Evolutionary conservation across 192 early-diverging fungal genomes (phyloP).

Genomic region (Umbelopsis ramanniana): DNA sequence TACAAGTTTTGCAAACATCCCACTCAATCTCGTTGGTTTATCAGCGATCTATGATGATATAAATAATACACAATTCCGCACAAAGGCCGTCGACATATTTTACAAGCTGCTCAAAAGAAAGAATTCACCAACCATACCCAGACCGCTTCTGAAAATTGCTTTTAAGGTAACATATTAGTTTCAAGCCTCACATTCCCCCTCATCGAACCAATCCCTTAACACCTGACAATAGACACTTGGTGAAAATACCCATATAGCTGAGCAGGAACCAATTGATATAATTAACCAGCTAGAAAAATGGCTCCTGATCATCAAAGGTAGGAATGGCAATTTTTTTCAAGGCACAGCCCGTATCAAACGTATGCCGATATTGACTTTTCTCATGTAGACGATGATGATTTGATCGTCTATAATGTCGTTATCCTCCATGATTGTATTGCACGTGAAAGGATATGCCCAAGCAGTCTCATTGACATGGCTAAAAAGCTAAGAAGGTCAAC

Average conservation of each 20-base stretch:
- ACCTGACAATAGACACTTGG: slow-evolving; percentile 16
- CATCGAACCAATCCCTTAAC: neutral
- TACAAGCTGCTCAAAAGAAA: slow-evolving; percentile 10
- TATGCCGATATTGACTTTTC: neutral
- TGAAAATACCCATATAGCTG: slow-evolving; percentile 31
- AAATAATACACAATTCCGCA: slow-evolving; percentile 21
- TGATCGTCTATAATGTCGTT: slow-evolving; percentile 32
- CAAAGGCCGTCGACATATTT: slow-evolving; percentile 2
- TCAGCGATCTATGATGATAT: slow-evolving; percentile 19
- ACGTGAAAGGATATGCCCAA: slow-evolving; percentile 23
- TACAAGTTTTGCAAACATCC: neutral
- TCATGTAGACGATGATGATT: slow-evolving; percentile 23
- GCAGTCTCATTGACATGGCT: slow-evolving; percentile 3
- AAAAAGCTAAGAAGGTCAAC: slow-evolving; percentile 18
- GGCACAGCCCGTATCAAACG: neutral
- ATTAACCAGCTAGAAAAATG: slow-evolving; percentile 32
- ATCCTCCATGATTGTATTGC: slow-evolving; percentile 28
- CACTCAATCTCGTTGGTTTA: neutral
- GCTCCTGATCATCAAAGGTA: slow-evolving; percentile 33
- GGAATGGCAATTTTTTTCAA: neutral
- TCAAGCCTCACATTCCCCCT: no score
- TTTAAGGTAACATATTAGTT: slow-evolving; percentile 19
- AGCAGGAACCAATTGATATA: slow-evolving; percentile 9
- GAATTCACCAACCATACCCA: neutral
- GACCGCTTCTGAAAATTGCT: slow-evolving; percentile 19